Conservation (phyloP, 768 basidiomycete species). For the Scleroderma citrinum region DNA sequence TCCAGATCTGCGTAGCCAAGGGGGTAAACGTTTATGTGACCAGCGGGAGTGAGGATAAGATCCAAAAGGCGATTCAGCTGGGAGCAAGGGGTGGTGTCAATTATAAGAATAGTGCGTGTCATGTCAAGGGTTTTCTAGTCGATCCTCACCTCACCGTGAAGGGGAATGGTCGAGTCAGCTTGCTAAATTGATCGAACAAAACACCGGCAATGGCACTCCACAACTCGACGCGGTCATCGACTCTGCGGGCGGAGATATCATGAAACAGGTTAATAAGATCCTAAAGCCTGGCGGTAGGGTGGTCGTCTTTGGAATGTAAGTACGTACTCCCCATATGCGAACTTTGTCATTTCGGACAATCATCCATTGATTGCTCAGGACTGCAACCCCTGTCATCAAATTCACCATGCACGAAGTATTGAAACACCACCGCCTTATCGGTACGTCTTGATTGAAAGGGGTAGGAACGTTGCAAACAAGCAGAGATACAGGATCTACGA, state of each 20-base stretch:
- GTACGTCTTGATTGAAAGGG: conserved; percentile 32
- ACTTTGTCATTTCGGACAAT: not conserved
- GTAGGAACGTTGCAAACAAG: conserved; percentile 10
- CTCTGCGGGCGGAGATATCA: conserved; percentile 63
- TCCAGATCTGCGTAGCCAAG: conserved; percentile 70
- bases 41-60: conserved; percentile 63
- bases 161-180: conserved; percentile 52
- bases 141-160: conserved; percentile 12
- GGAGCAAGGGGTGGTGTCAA: conserved; percentile 76
- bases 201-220: conserved; percentile 17
- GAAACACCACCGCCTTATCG: conserved; percentile 67
- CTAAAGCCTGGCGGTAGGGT: conserved; percentile 55
- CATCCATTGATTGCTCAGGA: conserved; percentile 38
- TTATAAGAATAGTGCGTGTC: conserved; percentile 56
- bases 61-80: conserved; percentile 54
- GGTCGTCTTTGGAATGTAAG: conserved; percentile 64
- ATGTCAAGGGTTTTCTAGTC: not conserved
- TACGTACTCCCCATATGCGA: conserved; percentile 1
- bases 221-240: conserved; percentile 61
- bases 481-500: conserved; percentile 57
- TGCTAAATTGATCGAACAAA: conserved; percentile 33
- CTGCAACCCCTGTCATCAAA: conserved; percentile 48
- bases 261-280: conserved; percentile 40
- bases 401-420: conserved; percentile 79
- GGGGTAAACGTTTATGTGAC: conserved; percentile 83